Evolutionary conservation across 169 alveolate genomes (phyloP), one percentile per base, ranked within the genome.

Genomic region (Eimeria tenella): DNA sequence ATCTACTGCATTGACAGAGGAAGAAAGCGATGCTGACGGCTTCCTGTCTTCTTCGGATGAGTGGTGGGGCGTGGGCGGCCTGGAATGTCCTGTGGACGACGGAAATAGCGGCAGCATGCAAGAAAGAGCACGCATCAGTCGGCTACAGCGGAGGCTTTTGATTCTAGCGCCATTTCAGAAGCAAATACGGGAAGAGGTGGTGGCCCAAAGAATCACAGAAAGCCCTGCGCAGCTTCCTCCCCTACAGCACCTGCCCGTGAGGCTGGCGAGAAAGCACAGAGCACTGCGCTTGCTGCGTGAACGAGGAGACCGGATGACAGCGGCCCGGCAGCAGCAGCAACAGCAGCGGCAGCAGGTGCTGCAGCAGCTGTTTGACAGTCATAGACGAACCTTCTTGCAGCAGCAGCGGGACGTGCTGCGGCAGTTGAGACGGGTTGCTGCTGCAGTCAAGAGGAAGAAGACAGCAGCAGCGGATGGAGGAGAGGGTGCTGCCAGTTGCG

Each of bases 141-240:
- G 86, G 42, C 53, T 73, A 83, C 90, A 82, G 94, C 90, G 82
- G 90, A 82, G 94, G 82, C 90, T 86, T 49, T 90, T 93, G 84
- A 42, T 49, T 58, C 92, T 93, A 56, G 71, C 49, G 21, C 83
- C 82, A 4, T 68, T 93, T 5, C 95, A 93, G 70, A 52, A 73
- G 84, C 82, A 73, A 9, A 50, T 93, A 31, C 55, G 93, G 60
- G 90, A 93, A 56, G 75, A 83, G n/a, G 93, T 93, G 11, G 13
- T 58, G 50, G 73, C 84, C 31, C 90, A 79, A 75, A 93, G 95
- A 13, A 19, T 93, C 53, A 77, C 89, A 7, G 95, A 93, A 42
- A 82, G 5, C 25, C 94, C 95, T 21, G 68, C 21, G 10, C 79
- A 71, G 90, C 86, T 93, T 52, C 95, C 95, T 7, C 95, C 95